Evolutionary conservation across 2,329 filamentous ascomycete genomes (phyloP).

Genomic region (Colletotrichum tanaceti): DNA sequence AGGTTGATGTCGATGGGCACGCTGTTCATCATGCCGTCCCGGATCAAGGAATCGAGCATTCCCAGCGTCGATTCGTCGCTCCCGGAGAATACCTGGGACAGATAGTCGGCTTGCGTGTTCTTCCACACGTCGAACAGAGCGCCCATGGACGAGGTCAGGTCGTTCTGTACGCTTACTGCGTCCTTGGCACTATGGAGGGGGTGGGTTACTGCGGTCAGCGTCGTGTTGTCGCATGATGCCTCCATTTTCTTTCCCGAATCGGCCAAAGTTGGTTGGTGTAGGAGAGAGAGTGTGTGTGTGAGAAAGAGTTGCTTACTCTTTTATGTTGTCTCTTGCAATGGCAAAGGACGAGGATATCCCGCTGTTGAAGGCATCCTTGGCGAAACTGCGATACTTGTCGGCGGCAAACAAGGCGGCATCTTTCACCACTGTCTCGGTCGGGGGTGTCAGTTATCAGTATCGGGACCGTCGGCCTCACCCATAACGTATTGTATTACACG

Average conservation of each 20-base stretch:
- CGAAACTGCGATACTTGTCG: neutral
- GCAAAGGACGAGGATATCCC: neutral
- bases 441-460: too few relatives aligned
- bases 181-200: slow-evolving; percentile 11
- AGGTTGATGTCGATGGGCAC: slow-evolving; percentile 20
- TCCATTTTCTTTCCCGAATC: too few relatives aligned
- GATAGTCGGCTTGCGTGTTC: slow-evolving; percentile 13
- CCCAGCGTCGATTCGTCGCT: neutral
- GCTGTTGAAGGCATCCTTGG: slow-evolving; percentile 20
- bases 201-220: too few relatives aligned
- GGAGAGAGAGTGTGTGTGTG: too few relatives aligned
- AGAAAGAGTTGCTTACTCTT: slow-evolving; percentile 1
- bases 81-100: slow-evolving; percentile 16
- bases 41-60: slow-evolving; percentile 10
- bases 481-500: too few relatives aligned
- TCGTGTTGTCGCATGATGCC: too few relatives aligned
- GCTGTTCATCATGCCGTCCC: slow-evolving; percentile 27
- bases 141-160: slow-evolving; percentile 4
- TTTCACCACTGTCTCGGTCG: neutral
- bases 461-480: too few relatives aligned
- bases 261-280: too few relatives aligned
- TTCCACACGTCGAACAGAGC: slow-evolving; percentile 26
- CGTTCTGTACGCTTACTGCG: slow-evolving; percentile 3
- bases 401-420: slow-evolving; percentile 13
- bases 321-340: slow-evolving; percentile 6